Conservation (phyloP, 306 rosid species). For the Malus fusca region DNA sequence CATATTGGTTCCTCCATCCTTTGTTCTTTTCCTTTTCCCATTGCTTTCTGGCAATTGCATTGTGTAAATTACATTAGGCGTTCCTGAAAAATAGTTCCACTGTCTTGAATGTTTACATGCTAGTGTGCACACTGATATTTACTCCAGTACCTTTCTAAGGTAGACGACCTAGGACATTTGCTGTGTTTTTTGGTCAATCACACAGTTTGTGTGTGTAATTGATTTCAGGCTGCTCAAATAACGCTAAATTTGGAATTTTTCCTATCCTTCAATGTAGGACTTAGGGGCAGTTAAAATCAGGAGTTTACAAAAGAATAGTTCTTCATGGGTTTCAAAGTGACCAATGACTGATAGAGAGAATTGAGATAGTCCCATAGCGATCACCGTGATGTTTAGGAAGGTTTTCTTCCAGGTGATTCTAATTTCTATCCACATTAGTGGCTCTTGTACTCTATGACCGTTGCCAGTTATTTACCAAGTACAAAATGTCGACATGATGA, state of each 20-base stretch:
- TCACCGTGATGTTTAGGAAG: background rate
- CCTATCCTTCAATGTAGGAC: background rate
- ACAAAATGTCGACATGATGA: background rate
- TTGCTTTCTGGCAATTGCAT: slow-evolving; percentile 1
- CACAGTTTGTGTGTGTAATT: background rate
- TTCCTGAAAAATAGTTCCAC: background rate
- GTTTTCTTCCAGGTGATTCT: background rate
- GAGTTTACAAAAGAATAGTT: background rate
- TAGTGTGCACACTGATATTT: background rate
- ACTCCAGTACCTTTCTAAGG: background rate
- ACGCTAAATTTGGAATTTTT: background rate
- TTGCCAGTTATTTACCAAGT: background rate
- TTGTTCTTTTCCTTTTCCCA: background rate
- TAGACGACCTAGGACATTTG: background rate
- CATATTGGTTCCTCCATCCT: background rate
- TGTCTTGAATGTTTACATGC: background rate
- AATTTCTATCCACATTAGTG: background rate
- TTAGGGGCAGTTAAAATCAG: background rate
- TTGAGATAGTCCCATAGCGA: background rate
- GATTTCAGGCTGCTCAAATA: background rate
- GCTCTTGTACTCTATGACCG: background rate
- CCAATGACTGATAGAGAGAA: background rate
- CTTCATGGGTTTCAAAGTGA: background rate
- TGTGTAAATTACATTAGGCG: background rate
- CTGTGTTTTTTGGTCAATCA: background rate